Conservation (phyloP, 2,329 filamentous ascomycete species). For the Xylariaceae sp. region DNA sequence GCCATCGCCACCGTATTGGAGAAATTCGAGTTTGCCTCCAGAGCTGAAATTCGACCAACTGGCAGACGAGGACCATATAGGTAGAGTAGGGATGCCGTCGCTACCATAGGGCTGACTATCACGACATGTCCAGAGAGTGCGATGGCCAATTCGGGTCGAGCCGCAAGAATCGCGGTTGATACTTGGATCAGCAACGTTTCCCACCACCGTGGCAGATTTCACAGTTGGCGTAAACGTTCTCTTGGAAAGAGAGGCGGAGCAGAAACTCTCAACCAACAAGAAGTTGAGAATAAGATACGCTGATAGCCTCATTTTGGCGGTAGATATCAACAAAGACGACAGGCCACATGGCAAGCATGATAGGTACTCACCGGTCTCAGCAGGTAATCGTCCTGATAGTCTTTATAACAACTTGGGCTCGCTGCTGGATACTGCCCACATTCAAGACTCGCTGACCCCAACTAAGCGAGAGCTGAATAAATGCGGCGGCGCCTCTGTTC, state of each 20-base stretch:
- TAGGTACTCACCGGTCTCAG: too few relatives aligned
- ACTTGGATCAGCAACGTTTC: conserved; percentile 26
- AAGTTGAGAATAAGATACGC: conserved; percentile 7
- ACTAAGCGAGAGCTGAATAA: too few relatives aligned
- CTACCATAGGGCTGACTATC: conserved; percentile 22
- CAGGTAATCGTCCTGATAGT: too few relatives aligned
- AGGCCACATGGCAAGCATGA: neutral
- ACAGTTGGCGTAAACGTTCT: conserved; percentile 17
- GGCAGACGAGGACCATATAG: conserved; percentile 26
- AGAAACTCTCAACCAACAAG: conserved; percentile 9
- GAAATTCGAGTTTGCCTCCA: conserved; percentile 10
- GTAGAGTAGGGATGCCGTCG: conserved; percentile 15
- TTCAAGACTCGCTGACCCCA: too few relatives aligned
- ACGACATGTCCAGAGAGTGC: conserved; percentile 21
- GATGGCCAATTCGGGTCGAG: conserved; percentile 15
- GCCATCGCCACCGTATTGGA: conserved; percentile 13
- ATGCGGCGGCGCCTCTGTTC: too few relatives aligned
- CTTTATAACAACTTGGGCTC: too few relatives aligned
- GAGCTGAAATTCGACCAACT: conserved; percentile 20
- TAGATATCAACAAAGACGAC: conserved; percentile 1
- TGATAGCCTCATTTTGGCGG: conserved; percentile 9
- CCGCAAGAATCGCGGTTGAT: conserved; percentile 23
- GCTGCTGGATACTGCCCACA: too few relatives aligned
- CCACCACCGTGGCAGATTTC: conserved; percentile 23
- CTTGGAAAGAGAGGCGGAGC: neutral